phyloP scores from a whole-genome alignment of 2,329 filamentous ascomycete genomes.

The Fusarium sp. region DNA sequence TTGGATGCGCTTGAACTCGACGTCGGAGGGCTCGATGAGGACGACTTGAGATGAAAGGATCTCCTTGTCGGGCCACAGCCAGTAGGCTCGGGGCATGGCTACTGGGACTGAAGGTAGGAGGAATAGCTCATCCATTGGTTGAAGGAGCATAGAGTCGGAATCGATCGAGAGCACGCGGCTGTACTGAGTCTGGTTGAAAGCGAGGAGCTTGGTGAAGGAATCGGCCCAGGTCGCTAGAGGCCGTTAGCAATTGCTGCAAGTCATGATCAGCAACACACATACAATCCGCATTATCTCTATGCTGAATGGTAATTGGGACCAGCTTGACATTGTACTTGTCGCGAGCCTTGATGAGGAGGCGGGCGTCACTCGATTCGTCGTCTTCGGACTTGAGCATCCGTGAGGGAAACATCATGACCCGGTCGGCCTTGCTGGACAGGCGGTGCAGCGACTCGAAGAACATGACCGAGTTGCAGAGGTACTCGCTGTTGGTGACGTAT shows the following conservation, averaged over 20 bases:
- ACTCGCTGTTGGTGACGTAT: conserved; percentile 60
- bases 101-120: conserved; percentile 70
- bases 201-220: conserved; percentile 75
- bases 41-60: conserved; percentile 70
- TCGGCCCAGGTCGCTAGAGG: conserved; percentile 69
- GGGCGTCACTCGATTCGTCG: conserved; percentile 43
- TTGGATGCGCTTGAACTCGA: conserved; percentile 59
- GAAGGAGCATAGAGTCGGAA: conserved; percentile 72
- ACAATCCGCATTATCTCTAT: conserved; percentile 50
- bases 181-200: conserved; percentile 76
- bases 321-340: conserved; percentile 59
- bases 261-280: conserved; percentile 22
- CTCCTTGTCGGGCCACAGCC: conserved; percentile 67
- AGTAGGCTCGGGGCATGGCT: conserved; percentile 80
- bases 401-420: conserved; percentile 60
- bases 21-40: conserved; percentile 67
- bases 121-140: conserved; percentile 78
- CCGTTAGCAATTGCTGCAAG: background rate
- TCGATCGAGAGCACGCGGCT: conserved; percentile 62
- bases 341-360: conserved; percentile 55
- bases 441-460: conserved; percentile 59
- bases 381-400: conserved; percentile 50
- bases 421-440: conserved; percentile 55
- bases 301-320: conserved; percentile 55
- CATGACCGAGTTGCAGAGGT: conserved; percentile 64